Evolutionary conservation across 1,284 basidiomycete species (phyloP), one percentile per base, ranked within the genome.

Genomic region (Cryptococcus sp.): DNA sequence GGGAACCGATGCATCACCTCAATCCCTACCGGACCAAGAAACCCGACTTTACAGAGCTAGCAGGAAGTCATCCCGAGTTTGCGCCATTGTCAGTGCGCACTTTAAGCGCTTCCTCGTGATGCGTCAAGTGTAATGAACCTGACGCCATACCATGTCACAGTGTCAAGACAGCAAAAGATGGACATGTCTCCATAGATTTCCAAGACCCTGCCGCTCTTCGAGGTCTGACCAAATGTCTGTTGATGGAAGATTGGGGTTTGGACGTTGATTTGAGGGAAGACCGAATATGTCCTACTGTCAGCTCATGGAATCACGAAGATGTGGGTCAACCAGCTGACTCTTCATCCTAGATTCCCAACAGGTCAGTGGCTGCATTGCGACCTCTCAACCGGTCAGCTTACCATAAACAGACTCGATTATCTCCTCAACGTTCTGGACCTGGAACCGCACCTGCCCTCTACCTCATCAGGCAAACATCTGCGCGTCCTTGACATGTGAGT

Each of bases 251-350:
- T 74, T 94, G 92, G 69, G 75, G 79, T 0, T 72, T 95, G 43
- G 77, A 80, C 20, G 63, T 94, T 0, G 69, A 79, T 4, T 73
- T 95, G 8, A 86, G 89, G 0, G 73, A 81, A 1, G 84, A 91
- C 73, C 80, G 93, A 52, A 78, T 96, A 3, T 95, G 92, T 76
- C 93, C 93, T 20, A 89, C 92, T 0, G 91, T 94, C 66, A 64
- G 85, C 63, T 16, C 26, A 5, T 39, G 29, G 16, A 7, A 20
- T 54, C 19, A 7, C n/a, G 8, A 37, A 46, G 29, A 23, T 25
- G 23, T 19, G 2, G 39, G 46, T 22, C 44, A 23, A 4, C 29
- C 8, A n/a, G 39, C 55, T 50, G 43, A 53, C 55, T n/a, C n/a
- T 10, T 37, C 19, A 29, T 23, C 52, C 17, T 53, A 77, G 78